A percentile compares a stretch with the other conserved stretches of the same genome.
Evolutionary conservation across 768 basidiomycete genomes (phyloP).

Genomic region (Ramaria sp.): DNA sequence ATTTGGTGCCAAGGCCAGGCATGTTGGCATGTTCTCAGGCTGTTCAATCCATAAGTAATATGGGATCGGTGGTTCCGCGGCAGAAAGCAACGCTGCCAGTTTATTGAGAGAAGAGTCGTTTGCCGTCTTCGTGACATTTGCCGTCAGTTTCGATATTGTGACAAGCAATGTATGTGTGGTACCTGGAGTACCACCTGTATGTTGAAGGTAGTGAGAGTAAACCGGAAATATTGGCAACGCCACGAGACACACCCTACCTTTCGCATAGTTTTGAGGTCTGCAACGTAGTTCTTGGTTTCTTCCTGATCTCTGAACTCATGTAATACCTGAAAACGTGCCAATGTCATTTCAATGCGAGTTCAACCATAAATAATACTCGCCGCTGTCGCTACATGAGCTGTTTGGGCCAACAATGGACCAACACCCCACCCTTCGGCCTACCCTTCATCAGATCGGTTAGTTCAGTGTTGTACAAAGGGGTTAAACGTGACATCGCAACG

Average conservation of each 20-base stretch:
- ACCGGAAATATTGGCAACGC: background rate
- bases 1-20: slow-evolving; percentile 34
- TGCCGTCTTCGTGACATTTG: slow-evolving; percentile 18
- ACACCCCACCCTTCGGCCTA: slow-evolving; percentile 33
- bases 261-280: slow-evolving; percentile 29
- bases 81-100: slow-evolving; percentile 21
- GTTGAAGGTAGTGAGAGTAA: background rate
- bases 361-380: slow-evolving; percentile 16
- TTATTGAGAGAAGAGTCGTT: slow-evolving; percentile 23
- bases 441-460: background rate
- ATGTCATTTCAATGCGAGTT: background rate
- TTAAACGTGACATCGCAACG: slow-evolving; percentile 10
- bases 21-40: slow-evolving; percentile 32
- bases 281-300: slow-evolving; percentile 29
- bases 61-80: slow-evolving; percentile 20
- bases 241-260: slow-evolving; percentile 21
- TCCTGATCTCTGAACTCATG: slow-evolving; percentile 27
- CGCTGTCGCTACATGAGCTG: slow-evolving; percentile 32
- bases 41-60: slow-evolving; percentile 35
- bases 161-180: background rate
- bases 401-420: slow-evolving; percentile 35
- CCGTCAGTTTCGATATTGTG: background rate
- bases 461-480: background rate
- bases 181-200: slow-evolving; percentile 33
- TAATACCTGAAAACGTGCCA: slow-evolving; percentile 22